Evolutionary conservation across 2,329 filamentous ascomycete genomes (phyloP).

Genomic region (Nannizziopsis barbatae): DNA sequence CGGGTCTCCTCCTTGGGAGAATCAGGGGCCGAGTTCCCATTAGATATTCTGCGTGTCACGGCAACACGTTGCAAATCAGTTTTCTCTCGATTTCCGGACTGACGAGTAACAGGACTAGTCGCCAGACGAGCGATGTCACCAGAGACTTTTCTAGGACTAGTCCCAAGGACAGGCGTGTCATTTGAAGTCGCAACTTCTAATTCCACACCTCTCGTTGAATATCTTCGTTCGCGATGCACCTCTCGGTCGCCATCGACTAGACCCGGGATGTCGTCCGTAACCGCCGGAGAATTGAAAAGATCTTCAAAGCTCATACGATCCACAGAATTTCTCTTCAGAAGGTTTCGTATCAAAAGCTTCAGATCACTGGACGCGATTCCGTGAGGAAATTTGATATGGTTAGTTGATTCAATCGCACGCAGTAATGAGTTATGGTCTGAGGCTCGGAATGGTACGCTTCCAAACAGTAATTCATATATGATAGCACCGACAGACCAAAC

Average conservation of each 20-base stretch:
- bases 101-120: slow-evolving; percentile 22
- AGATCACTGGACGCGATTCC: slow-evolving; percentile 60
- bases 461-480: slow-evolving; percentile 86
- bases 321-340: slow-evolving; percentile 75
- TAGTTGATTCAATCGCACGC: slow-evolving; percentile 77
- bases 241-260: slow-evolving; percentile 61
- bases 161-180: no score
- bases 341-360: slow-evolving; percentile 65
- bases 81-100: slow-evolving; percentile 27
- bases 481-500: slow-evolving; percentile 97
- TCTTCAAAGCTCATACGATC: slow-evolving; percentile 76
- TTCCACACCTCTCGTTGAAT: slow-evolving; percentile 12
- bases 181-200: no score
- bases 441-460: slow-evolving; percentile 80
- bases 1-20: slow-evolving; percentile 33
- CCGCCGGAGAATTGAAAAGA: slow-evolving; percentile 67
- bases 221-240: slow-evolving; percentile 11
- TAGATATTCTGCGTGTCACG: slow-evolving; percentile 26
- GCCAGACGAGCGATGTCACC: slow-evolving; percentile 22
- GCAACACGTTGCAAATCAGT: slow-evolving; percentile 22
- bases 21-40: slow-evolving; percentile 27
- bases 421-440: slow-evolving; percentile 90
- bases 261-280: slow-evolving; percentile 65
- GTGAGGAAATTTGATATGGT: slow-evolving; percentile 81
- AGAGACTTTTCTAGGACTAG: slow-evolving; percentile 21